These are phyloP conservation scores for Metschnikowia noctiluminum DNA, from an alignment of 805 yeast genomes.

Conservation along the genomic window DNA sequence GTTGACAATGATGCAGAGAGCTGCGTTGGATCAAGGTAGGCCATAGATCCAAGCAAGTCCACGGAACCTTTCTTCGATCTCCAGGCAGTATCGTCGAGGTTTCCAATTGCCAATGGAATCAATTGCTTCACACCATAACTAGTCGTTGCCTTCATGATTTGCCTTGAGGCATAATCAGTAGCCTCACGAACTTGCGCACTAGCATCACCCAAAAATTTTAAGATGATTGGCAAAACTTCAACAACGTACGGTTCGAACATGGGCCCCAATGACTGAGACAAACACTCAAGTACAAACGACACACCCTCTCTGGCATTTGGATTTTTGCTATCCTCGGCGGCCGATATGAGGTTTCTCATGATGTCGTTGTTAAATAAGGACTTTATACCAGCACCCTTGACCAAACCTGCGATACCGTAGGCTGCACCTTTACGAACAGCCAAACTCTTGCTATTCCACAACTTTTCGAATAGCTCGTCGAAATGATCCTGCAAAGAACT, in stretches of 20 bases:
- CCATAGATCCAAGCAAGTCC: conserved; percentile 95
- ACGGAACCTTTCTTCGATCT: conserved; percentile 96
- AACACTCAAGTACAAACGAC: conserved; percentile 77
- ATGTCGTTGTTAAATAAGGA: conserved; percentile 74
- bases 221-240: conserved; percentile 77
- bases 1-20: conserved; percentile 82
- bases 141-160: conserved; percentile 87
- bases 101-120: conserved; percentile 85
- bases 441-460: conserved; percentile 48
- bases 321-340: conserved; percentile 83
- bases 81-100: conserved; percentile 90
- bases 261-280: conserved; percentile 72
- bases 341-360: conserved; percentile 69
- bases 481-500: conserved; percentile 51
- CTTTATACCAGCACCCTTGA: conserved; percentile 83
- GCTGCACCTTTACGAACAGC: conserved; percentile 89
- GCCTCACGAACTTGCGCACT: conserved; percentile 85
- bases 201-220: conserved; percentile 81
- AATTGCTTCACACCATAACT: conserved; percentile 87
- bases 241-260: conserved; percentile 92
- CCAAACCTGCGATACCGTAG: conserved; percentile 91
- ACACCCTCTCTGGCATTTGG: conserved; percentile 80
- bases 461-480: conserved; percentile 54
- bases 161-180: conserved; percentile 80
- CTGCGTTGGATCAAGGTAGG: conserved; percentile 92